Evolutionary conservation across 345 rosid species (phyloP), one percentile per base, ranked within the genome.

Genomic region (Eutrema japonicum): DNA sequence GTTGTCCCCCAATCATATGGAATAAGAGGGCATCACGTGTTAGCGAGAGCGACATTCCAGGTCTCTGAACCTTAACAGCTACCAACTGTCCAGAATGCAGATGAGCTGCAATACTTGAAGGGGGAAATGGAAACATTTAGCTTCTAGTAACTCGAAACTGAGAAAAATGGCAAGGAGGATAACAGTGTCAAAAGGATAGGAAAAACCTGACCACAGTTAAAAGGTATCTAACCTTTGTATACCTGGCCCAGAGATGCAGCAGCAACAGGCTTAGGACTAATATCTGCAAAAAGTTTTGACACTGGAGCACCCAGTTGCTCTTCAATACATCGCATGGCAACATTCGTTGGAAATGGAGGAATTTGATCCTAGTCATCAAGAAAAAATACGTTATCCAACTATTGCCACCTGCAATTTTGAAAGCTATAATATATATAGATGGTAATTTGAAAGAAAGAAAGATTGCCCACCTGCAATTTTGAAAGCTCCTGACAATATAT

Each of bases 241-340:
- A 95, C 97, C 86, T 95, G 97, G 41, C 99, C 99, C 73, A 95
- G 77, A 47, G 99, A 95, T 74, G 98, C 98, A 54, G 98, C 90
- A 60, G 97, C 97, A 71, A 88, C 77, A 66, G 98, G 97, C 83
- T 88, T 83, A 50, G 85, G 88, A 80, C 96, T 86, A 53, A 94
- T 89, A 84, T 91, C 92, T 27, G 97, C 87, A 87, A 91, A 94
- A 73, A 84, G 43, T 78, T 89, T 73, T 55, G 91, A 85, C 60
- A 88, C 64, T 43, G 95, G 83, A 69, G 70, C 80, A 76, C 96
- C 98, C 73, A 95, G 63, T 78, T 95, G 86, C 63, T 85, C 82
- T 82, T 95, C 96, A 64, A 95, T 92, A 61, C 92, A 88, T 77
- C 84, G 83, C 71, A 88, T 80, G 63, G 97, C 99, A 71, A 82